Percentiles rank a stretch among this genome's conserved stretches.
These are phyloP conservation scores for Globisporangium paroecandrum DNA, from an alignment of 352 stramenopile species.

Conservation along the genomic window DNA sequence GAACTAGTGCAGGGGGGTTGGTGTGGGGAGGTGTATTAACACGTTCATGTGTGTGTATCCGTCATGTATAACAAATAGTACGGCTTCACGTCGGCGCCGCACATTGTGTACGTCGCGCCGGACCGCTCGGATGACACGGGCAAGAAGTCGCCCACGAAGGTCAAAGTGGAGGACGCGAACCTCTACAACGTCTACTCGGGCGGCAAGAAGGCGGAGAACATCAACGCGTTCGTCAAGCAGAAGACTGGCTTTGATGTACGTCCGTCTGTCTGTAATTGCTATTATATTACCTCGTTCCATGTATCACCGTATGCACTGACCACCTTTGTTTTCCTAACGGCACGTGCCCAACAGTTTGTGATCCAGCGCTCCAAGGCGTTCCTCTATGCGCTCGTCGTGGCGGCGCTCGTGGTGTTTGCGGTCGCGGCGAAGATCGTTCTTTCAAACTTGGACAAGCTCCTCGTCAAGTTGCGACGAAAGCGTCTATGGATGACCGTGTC, in stretches of 20 bases:
- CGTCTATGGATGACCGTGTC: conserved; percentile 87
- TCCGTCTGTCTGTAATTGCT: not conserved
- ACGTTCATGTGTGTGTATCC: not conserved
- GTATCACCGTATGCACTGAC: too few relatives aligned
- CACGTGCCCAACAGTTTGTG: conserved; percentile 25
- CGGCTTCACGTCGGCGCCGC: conserved; percentile 75
- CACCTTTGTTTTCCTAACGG: not conserved
- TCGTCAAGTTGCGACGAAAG: conserved; percentile 72
- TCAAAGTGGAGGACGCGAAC: conserved; percentile 46
- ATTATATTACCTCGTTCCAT: not conserved
- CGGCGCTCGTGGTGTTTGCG: conserved; percentile 29
- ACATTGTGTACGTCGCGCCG: conserved; percentile 71
- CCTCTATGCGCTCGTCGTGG: conserved; percentile 44
- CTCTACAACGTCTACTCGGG: conserved; percentile 80
- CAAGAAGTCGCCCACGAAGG: conserved; percentile 47
- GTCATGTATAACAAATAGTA: conserved; percentile 28
- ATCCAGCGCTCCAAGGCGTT: conserved; percentile 72
- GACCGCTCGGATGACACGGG: conserved; percentile 53
- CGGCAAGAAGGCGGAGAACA: conserved; percentile 65
- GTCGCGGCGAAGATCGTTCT: conserved; percentile 60
- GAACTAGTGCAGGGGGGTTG: not conserved
- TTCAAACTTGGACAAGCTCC: conserved; percentile 62
- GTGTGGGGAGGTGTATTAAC: not conserved
- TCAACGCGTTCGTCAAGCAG: conserved; percentile 71
- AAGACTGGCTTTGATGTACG: conserved; percentile 81